Evolutionary conservation across 106 monocot species (phyloP), one percentile per base, ranked within the genome.

Genomic region (Dioscorea alata): DNA sequence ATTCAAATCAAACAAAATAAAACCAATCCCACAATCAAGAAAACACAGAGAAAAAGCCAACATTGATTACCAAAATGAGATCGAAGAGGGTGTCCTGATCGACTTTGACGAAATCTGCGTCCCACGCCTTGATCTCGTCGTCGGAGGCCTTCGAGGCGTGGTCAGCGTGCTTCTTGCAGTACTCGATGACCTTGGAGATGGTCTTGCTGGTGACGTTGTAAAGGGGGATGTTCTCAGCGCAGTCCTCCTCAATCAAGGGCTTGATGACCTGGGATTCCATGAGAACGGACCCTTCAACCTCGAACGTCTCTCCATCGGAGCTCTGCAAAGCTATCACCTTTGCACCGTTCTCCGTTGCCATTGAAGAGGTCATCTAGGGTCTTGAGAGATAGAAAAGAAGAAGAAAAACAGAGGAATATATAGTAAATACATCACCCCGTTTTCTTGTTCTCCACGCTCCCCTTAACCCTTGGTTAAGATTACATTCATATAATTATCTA

Each of bases 201-300:
- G 81, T 83, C 78, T 75, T 77, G 65, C 80, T 73, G 71, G 60
- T 75, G 72, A 88, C 87, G 53, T 83, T 83, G 23, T 83, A 83
- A 19, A 88, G 74, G 12, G 87, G 87, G 28, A 88, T 88, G 25
- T 68, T 79, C 23, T 82, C 76, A 34, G 79, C 82, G 58, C 82
- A 82, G 18, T 73, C 86, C 61, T 86, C 86, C 70, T 86, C 86
- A 66, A 86, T 86, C 86, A 86, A 73, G 67, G 82, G 86, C 66
- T 70, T 73, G 61, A 86, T 75, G 48, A 82, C 79, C 73, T 81
- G 78, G 18, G 82, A 78, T 61, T 75, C 72, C 78, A 73, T 72
- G 25, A 81, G 81, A 51, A 81, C 81, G 70, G 57, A 15, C 68
- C 78, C 85, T 4, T 81, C 81, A 8, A 85, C 75, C 74, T 81